These are phyloP conservation scores for Chytriomyces confervae DNA, from an alignment of 192 early-diverging fungal species.

Conservation along the genomic window DNA sequence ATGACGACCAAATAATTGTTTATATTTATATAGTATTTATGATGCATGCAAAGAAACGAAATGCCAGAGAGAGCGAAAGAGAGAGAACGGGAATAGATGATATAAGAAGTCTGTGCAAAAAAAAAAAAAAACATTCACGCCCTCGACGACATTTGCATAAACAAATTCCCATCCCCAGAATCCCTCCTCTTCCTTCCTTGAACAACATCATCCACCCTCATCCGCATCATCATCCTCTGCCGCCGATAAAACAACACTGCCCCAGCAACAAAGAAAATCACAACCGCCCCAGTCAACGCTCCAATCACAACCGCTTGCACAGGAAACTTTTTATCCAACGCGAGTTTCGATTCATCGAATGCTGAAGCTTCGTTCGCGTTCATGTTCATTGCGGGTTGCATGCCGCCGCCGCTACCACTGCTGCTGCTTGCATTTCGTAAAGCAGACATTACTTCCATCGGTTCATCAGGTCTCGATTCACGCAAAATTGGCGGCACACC, in stretches of 20 bases:
- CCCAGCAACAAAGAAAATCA: neutral
- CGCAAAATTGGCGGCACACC: no score
- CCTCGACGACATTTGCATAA: neutral
- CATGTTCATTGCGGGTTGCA: no score
- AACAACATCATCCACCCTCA: neutral
- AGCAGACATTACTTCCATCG: no score
- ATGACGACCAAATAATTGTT: no score
- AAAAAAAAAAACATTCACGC: neutral
- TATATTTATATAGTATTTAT: neutral
- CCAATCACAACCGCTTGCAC: neutral
- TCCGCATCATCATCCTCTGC: neutral
- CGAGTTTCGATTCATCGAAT: no score
- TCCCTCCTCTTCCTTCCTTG: neutral
- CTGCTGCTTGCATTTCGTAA: no score
- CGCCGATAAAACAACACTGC: neutral
- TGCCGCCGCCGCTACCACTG: no score
- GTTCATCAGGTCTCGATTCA: no score
- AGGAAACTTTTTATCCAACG: neutral
- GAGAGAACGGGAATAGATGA: no score
- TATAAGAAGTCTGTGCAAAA: no score
- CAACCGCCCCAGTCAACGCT: neutral
- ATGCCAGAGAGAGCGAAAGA: no score
- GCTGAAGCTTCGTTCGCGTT: no score
- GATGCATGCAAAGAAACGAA: neutral
- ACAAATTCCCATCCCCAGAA: neutral